Evolutionary conservation across 495 filamentous ascomycete genomes (phyloP).

Genomic region (Penicillium bialowiezense): DNA sequence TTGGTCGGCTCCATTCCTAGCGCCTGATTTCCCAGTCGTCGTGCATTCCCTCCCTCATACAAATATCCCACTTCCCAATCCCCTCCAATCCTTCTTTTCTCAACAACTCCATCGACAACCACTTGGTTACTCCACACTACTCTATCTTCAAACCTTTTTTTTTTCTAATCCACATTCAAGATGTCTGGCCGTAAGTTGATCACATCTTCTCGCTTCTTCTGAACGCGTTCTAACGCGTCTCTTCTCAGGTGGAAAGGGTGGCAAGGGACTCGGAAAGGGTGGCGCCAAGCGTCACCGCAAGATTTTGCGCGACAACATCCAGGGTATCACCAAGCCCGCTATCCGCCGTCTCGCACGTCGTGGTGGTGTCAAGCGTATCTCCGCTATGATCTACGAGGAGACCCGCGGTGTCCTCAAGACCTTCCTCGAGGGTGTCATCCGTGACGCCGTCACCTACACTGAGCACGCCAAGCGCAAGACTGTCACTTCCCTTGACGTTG

Average conservation of each 20-base stretch:
- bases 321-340: slow-evolving; percentile 99
- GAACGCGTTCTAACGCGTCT: slow-evolving; percentile 42
- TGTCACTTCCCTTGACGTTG: slow-evolving; percentile 94
- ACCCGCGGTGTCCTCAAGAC: slow-evolving; percentile 99
- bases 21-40: slow-evolving; percentile 39
- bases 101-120: slow-evolving; percentile 45
- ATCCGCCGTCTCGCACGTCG: slow-evolving; percentile 99
- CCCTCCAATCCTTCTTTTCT: slow-evolving; percentile 19
- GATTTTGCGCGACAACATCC: slow-evolving; percentile 98
- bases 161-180: slow-evolving; percentile 39
- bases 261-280: slow-evolving; percentile 99
- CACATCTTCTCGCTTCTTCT: slow-evolving; percentile 5
- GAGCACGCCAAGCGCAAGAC: slow-evolving; percentile 99
- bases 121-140: slow-evolving; percentile 33
- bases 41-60: slow-evolving; percentile 36
- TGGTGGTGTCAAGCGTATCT: slow-evolving; percentile 99
- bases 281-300: slow-evolving; percentile 88
- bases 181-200: slow-evolving; percentile 69
- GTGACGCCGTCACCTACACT: slow-evolving; percentile 98
- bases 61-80: slow-evolving; percentile 45
- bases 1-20: slow-evolving; percentile 39
- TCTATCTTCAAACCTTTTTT: slow-evolving; percentile 35
- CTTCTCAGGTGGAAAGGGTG: slow-evolving; percentile 82
- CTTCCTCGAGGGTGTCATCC: slow-evolving; percentile 99
- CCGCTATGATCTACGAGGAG: slow-evolving; percentile 97